Evolutionary conservation across 164 flowering plant species (phyloP), one percentile per base, ranked within the genome.

Genomic region (Kalanchoe fedtschenkoi): DNA sequence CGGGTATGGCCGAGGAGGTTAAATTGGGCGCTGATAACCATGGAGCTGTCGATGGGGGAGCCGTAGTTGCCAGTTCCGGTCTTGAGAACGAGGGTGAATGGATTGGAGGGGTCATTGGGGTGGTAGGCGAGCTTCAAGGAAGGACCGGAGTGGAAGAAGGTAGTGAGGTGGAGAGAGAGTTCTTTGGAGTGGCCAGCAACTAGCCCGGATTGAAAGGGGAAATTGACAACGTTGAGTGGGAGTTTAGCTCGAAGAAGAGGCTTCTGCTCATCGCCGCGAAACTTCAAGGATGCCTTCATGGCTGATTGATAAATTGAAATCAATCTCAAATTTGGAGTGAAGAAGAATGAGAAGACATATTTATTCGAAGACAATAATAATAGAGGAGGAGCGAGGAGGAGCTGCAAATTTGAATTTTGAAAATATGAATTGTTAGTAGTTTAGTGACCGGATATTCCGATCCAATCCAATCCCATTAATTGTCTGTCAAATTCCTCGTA

Each of bases 21-120:
- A 74, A 88, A 88, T 68, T 86, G 89, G 43, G 86, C 86, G 70
- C 80, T 78, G 81, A 86, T 82, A 16, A 77, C 63, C 79, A 86
- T 54, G 28, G 87, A 81, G 43, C 84, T 71, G 1, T 78, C 73
- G n/a, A 62, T 28, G 26, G 91, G 96, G 10, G 96, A 82, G 1
- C 91, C 91, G 63, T 75, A 78, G 5, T 74, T 34, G 0, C 91
- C 91, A 60, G 78, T 77, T 0, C 96, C 96, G 56, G 96, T 80
- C 60, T 75, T 84, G 54, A 88, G 68, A 34, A 74, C 62, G 51
- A 88, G 60, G 38, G 80, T 75, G 74, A 88, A 86, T 1, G 96
- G 90, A 41, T 80, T 83, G 70, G 67, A 68, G 1, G 80, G 29
- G 61, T 86, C 92, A 60, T 86, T 88, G 22, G 96, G 96, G 0